Conservation (phyloP, 495 filamentous ascomycete species). For the Aspergillus leporis region DNA sequence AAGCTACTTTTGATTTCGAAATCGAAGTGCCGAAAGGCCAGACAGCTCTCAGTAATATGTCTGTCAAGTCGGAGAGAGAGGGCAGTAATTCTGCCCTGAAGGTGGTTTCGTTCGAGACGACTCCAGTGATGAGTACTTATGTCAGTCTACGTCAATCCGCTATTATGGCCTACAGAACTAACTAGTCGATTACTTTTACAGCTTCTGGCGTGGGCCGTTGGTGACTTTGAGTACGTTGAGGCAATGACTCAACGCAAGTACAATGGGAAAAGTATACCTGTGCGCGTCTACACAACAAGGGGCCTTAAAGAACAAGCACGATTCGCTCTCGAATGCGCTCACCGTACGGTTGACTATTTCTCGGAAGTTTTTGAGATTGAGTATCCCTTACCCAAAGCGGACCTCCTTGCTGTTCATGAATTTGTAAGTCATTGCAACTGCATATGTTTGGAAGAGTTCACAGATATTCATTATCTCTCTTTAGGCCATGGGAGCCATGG, state of each 20-base stretch:
- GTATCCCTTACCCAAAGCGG: constrained; percentile 93
- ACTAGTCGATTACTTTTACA: constrained; percentile 27
- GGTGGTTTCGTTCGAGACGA: constrained; percentile 79
- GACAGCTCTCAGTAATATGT: constrained; percentile 93
- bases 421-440: constrained; percentile 62
- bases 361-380: constrained; percentile 91
- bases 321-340: constrained; percentile 83
- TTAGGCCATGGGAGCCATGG: constrained; percentile 70
- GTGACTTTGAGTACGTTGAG: constrained; percentile 96
- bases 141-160: constrained; percentile 31
- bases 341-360: constrained; percentile 90
- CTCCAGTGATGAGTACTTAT: constrained; percentile 96
- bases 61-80: constrained; percentile 65
- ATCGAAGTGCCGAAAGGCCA: constrained; percentile 87
- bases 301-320: constrained; percentile 86
- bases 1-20: constrained; percentile 90
- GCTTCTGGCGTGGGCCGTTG: constrained; percentile 92
- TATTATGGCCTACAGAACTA: constrained; percentile 5
- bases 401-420: constrained; percentile 94
- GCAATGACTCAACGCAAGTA: constrained; percentile 84
- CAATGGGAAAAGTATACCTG: constrained; percentile 84
- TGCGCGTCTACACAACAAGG: constrained; percentile 90
- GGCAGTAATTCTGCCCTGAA: constrained; percentile 64
- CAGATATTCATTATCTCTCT: constrained; percentile 32
- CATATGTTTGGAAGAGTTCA: neutral